Base-by-base conservation (phyloP, 768 basidiomycete genomes). In the Termitomyces sp. region DNA sequence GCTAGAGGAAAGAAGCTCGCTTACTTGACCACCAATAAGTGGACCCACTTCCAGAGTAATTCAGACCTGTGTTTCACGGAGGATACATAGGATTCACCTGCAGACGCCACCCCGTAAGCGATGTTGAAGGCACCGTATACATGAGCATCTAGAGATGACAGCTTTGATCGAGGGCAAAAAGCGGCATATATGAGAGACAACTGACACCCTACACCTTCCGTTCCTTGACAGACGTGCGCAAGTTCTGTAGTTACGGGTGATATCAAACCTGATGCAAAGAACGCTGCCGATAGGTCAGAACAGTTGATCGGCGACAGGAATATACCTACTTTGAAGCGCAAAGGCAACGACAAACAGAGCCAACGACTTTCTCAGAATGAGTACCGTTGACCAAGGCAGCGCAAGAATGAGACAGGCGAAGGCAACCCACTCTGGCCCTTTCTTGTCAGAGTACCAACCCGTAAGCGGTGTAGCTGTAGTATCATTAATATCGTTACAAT, bases 121-220 rank as follows among this genome's bases (percentile, higher is more conserved):
- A 90, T 64, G 69, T 89, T 91, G 65, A 88, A 89, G 0, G 82
- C 84, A 3, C 83, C 88, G 62, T 88, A 91, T 3, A 87, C 77
- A 63, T 90, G 87, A 0, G 80, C 88, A 68, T 86, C 89, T 90
- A 61, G 30, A 42, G 21, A 60, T 33, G n/a, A 19, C 28, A 41
- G 17, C 21, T 38, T 46, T 53, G 31, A 19, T 41, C 17, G 1
- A 35, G 40, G 3, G 5, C 7, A 10, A 21, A 45, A 14, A 19
- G 3, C 4, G 43, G 30, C 9, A 9, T 23, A 49, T 23, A 35
- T 37, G n/a, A 57, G 51, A 38, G 17, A 5, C 21, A 14, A 67
- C 85, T 66, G 64, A 83, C 87, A 91, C 31, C 88, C 89, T 38
- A 91, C 75, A 3, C 87, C 87, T 37, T 79, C 78, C 21, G 85